Percentiles rank a stretch among this genome's conserved stretches.
phyloP scores from a whole-genome alignment of 139 green algal species.

The Microglena sp. region DNA sequence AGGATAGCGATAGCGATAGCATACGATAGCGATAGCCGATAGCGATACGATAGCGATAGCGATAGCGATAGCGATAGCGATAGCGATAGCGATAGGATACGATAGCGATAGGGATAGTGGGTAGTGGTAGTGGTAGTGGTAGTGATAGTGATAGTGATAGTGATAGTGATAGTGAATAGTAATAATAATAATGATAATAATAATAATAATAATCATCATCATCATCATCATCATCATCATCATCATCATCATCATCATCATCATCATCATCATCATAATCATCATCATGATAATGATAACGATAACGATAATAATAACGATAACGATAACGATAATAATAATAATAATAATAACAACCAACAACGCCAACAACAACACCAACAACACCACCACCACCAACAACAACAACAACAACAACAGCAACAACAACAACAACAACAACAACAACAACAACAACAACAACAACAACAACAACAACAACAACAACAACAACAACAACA shows the following conservation, averaged over 20 bases:
- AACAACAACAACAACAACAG: background rate
- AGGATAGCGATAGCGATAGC: too few relatives aligned
- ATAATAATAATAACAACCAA: background rate
- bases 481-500: background rate
- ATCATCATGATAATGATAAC: background rate
- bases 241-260: background rate
- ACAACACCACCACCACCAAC: background rate
- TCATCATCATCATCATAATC: background rate
- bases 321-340: background rate
- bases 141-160: background rate
- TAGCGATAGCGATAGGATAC: background rate
- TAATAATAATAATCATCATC: background rate
- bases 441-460: background rate
- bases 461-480: background rate
- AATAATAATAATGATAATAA: background rate
- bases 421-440: background rate
- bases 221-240: background rate
- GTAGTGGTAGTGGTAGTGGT: background rate
- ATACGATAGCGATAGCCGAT: background rate
- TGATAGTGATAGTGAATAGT: background rate
- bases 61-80: background rate
- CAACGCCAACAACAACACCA: background rate
- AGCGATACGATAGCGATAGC: background rate
- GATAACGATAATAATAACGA: background rate
- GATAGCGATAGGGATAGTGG: background rate